Evolutionary conservation across 2,329 filamentous ascomycete genomes (phyloP), one percentile per base, ranked within the genome.

Genomic region (Cordyceps javanica): DNA sequence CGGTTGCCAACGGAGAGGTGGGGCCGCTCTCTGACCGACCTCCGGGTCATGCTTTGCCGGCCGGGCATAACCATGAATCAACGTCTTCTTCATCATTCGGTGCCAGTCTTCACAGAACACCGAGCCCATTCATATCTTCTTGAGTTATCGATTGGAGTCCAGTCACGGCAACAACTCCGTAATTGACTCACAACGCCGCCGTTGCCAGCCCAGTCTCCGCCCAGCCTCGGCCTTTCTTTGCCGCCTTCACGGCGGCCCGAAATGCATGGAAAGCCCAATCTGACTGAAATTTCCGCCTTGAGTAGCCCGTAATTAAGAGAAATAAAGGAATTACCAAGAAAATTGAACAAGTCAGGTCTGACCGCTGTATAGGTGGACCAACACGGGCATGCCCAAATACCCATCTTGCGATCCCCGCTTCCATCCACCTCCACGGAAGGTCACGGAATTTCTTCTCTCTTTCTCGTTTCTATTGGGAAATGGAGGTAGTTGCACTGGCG

Each of bases 291-390:
- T 11, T 28, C 3, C 28, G 6, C n/a, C 7, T 10, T 9, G 3
- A 26, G 9, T 14, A 26, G n/a, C 19, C n/a, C n/a, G n/a, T n/a
- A n/a, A n/a, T n/a, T n/a, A n/a, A n/a, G n/a, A n/a, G n/a, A n/a
- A n/a, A n/a, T n/a, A n/a, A n/a, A n/a, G n/a, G n/a, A n/a, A n/a
- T n/a, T n/a, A n/a, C n/a, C n/a, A n/a, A 38, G 8, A 41, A 2
- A 39, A 39, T n/a, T 5, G 2, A 5, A 28, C 6, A 39, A 21
- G 36, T 53, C 50, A 32, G 50, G 50, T 38, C 38, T 53, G 36
- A 53, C 50, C 50, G 50, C 50, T 53, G 36, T 32, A 36, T 32
- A 11, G 3, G 50, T 53, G 50, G 50, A 38, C 26, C 50, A 53
- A 42, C 3, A 5, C 2, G 13, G 30, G 25, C 36, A 50, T 30